Evolutionary conservation across 2,329 filamentous ascomycete genomes (phyloP).

Genomic region (Fusarium sp.): DNA sequence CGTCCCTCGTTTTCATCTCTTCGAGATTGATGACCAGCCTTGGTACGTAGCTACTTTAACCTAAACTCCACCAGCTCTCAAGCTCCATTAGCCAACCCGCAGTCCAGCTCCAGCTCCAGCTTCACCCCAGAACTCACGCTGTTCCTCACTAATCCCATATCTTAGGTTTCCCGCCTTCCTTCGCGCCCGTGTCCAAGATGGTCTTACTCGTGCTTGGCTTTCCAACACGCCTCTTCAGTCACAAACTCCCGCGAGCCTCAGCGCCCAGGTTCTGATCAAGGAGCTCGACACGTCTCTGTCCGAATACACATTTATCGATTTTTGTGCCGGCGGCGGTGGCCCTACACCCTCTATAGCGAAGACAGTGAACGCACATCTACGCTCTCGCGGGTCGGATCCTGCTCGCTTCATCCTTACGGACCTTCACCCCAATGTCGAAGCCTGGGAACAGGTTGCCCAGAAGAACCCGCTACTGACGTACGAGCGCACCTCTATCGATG

Average conservation of each 20-base stretch:
- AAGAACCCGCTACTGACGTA: slow-evolving; percentile 69
- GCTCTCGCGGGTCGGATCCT: slow-evolving; percentile 40
- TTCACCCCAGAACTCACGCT: not conserved
- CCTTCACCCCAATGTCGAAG: slow-evolving; percentile 70
- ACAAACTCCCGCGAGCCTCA: slow-evolving; percentile 69
- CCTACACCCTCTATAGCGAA: slow-evolving; percentile 74
- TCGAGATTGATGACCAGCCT: slow-evolving; percentile 74
- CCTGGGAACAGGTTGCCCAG: slow-evolving; percentile 67
- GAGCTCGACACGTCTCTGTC: slow-evolving; percentile 61
- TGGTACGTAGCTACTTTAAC: slow-evolving; percentile 61
- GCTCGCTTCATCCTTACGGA: slow-evolving; percentile 74
- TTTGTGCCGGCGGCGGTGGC: slow-evolving; percentile 80
- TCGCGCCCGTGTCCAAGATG: slow-evolving; percentile 72
- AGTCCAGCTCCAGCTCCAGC: slow-evolving; percentile 1
- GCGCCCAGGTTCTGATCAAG: slow-evolving; percentile 66
- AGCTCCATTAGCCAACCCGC: slow-evolving; percentile 1
- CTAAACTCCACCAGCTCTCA: slow-evolving; percentile 8
- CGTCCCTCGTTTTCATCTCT: slow-evolving; percentile 71
- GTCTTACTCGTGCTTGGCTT: slow-evolving; percentile 73
- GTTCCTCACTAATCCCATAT: slow-evolving; percentile 1
- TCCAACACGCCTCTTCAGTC: slow-evolving; percentile 69
- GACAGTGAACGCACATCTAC: slow-evolving; percentile 64
- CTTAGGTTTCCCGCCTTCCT: slow-evolving; percentile 74
- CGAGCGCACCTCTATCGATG: slow-evolving; percentile 72
- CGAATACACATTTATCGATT: slow-evolving; percentile 76